Evolutionary conservation across 306 rosid genomes (phyloP).

Genomic region (Vicia villosa): DNA sequence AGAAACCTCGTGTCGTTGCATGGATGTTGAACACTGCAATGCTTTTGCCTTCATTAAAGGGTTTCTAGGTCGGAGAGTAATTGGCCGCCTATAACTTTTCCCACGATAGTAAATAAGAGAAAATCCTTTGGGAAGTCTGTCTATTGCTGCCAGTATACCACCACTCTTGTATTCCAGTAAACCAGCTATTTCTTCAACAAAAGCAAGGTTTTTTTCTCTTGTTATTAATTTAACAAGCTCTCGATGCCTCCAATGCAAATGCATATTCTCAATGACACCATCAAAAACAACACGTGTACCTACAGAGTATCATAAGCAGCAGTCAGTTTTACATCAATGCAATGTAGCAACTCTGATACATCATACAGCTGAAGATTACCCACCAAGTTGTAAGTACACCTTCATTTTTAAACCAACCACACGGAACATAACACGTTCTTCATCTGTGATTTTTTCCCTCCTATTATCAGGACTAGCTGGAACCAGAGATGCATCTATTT

Average conservation of each 20-base stretch:
- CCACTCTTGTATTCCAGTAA: slow-evolving; percentile 86
- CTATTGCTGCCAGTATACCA: slow-evolving; percentile 89
- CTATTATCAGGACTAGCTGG: slow-evolving; percentile 81
- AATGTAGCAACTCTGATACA: slow-evolving; percentile 29
- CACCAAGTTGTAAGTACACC: slow-evolving; percentile 87
- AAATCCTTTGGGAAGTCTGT: slow-evolving; percentile 87
- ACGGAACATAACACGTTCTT: slow-evolving; percentile 91
- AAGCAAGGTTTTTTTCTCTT: slow-evolving; percentile 80
- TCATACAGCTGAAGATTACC: slow-evolving; percentile 43
- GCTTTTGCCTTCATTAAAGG: slow-evolving; percentile 90
- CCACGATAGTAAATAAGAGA: slow-evolving; percentile 91
- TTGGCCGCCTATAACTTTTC: slow-evolving; percentile 82
- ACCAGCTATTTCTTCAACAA: slow-evolving; percentile 90
- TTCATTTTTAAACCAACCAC: slow-evolving; percentile 88
- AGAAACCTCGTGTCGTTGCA: slow-evolving; percentile 91
- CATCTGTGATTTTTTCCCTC: slow-evolving; percentile 92
- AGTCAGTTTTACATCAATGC: slow-evolving; percentile 34
- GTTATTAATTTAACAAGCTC: slow-evolving; percentile 91
- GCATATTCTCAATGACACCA: slow-evolving; percentile 96
- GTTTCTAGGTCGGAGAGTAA: slow-evolving; percentile 80
- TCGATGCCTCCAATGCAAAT: slow-evolving; percentile 93
- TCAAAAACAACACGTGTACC: slow-evolving; percentile 88
- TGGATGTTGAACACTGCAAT: slow-evolving; percentile 77
- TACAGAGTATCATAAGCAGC: slow-evolving; percentile 44
- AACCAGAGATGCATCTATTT: slow-evolving; percentile 78